phyloP scores from a whole-genome alignment of 164 flowering plant genomes.

The Macadamia tetraphylla region DNA sequence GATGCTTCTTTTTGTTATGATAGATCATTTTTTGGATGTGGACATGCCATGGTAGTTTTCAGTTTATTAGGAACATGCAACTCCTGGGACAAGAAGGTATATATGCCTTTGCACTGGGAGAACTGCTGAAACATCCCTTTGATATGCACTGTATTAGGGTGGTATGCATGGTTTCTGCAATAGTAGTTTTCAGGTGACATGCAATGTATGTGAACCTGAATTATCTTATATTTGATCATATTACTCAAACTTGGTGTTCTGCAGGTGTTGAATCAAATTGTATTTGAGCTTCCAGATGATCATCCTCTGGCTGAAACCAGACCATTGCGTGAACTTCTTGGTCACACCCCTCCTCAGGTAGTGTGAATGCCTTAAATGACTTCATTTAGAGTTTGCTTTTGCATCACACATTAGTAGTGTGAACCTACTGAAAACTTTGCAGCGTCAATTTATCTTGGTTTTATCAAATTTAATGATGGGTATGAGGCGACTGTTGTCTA shows the following conservation, averaged over 20 bases:
- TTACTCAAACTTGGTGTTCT: conserved; percentile 12
- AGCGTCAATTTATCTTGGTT: not conserved
- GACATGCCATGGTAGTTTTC: not conserved
- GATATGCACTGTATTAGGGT: not conserved
- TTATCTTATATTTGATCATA: not conserved
- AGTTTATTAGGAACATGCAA: not conserved
- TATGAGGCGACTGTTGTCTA: not conserved
- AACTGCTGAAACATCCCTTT: not conserved
- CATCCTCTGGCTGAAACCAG: conserved; percentile 90
- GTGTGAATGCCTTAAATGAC: not conserved
- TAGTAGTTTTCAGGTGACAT: too few species aligned
- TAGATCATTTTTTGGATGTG: too few species aligned
- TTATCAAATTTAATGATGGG: not conserved
- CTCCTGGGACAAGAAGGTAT: not conserved
- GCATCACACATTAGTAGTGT: not conserved
- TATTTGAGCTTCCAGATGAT: conserved; percentile 87
- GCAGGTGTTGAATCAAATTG: conserved; percentile 93
- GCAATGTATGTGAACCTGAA: not conserved
- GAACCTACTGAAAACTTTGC: not conserved
- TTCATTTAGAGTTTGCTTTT: not conserved
- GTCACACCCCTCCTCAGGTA: conserved; percentile 96
- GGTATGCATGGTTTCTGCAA: too few species aligned
- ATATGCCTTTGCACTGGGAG: not conserved
- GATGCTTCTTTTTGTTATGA: too few species aligned
- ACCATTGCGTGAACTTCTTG: conserved; percentile 93